Evolutionary conservation across 768 basidiomycete genomes (phyloP), one percentile per base, ranked within the genome.

Genomic region (Lactifluus subvellereus): DNA sequence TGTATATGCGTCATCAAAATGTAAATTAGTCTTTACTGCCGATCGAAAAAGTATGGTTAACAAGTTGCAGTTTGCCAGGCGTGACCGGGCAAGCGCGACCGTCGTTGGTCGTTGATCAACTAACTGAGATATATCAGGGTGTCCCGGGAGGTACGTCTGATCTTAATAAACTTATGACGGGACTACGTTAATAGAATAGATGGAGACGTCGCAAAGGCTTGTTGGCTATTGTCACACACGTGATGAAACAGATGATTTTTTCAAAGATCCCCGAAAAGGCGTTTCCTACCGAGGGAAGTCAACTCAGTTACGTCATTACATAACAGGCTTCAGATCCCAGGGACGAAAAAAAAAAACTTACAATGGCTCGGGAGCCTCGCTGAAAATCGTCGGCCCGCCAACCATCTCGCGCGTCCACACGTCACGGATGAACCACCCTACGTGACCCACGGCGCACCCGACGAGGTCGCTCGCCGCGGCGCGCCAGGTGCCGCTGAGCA

Each of bases 341-440:
- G 18, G n/a, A 22, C 20, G 6, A 57, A 59, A 65, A 14, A 40
- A 16, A 18, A 38, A 33, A 57, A 82, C 90, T 77, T 70, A 92
- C 91, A 93, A 68, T 56, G 78, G 66, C 20, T 79, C 77, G 4
- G 91, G 91, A 0, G 91, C 83, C 58, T 91, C 86, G 65, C 83
- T 91, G 65, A 91, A 80, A 27, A 87, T 71, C 0, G 84, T 85
- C 63, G 80, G 79, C 0, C 89, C 89, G 14, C 91, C 91, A 2
- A 85, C 73, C 87, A 93, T 90, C 74, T 94, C 91, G 60, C 91
- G 77, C n/a, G 83, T 81, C 91, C 91, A 93, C 0, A 92, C 91
- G 65, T 94, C 91, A 48, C 89, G 77, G 71, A 92, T 68, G 73
- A 91, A 91, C 89, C 89, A 91, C 11, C 87, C 87, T 20, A 92